Percentiles rank a stretch among this genome's conserved stretches.
These are phyloP conservation scores for Groenewaldozyma sp. DNA, from an alignment of 1,139 yeast genomes.

Conservation along the genomic window DNA sequence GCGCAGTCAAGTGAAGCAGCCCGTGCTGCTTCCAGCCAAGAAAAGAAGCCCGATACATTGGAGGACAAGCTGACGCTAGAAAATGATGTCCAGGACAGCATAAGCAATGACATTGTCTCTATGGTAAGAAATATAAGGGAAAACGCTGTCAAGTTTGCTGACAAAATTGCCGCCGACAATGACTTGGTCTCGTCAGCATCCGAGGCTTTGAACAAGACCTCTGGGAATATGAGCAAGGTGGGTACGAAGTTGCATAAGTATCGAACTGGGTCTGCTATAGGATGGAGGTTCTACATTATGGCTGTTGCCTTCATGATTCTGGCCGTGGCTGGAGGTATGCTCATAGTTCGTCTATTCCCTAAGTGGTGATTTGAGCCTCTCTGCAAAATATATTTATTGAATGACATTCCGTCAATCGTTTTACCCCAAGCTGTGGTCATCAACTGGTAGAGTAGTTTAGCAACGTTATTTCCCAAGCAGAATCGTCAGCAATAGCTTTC, in stretches of 20 bases:
- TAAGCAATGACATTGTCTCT: slow-evolving; percentile 39
- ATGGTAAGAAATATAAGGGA: slow-evolving; percentile 44
- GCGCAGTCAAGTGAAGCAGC: not conserved
- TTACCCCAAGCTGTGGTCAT: not conserved
- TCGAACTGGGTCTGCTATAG: slow-evolving; percentile 28
- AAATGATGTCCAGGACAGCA: slow-evolving; percentile 33
- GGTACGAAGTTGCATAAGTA: slow-evolving; percentile 28
- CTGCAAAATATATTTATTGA: too few relatives aligned
- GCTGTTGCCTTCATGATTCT: slow-evolving; percentile 29
- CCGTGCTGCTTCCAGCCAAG: not conserved
- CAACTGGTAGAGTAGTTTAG: not conserved
- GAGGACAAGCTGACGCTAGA: slow-evolving; percentile 26
- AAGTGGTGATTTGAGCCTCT: slow-evolving; percentile 32
- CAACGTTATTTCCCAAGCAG: not conserved
- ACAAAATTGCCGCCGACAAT: slow-evolving; percentile 29
- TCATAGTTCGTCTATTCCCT: slow-evolving; percentile 30
- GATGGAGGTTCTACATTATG: slow-evolving; percentile 33
- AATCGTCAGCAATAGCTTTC: not conserved
- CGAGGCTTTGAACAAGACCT: slow-evolving; percentile 28
- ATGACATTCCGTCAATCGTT: not conserved
- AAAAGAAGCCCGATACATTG: slow-evolving; percentile 10
- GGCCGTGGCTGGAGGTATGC: slow-evolving; percentile 28
- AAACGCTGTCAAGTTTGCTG: slow-evolving; percentile 36
- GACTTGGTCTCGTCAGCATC: slow-evolving; percentile 28
- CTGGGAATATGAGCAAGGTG: slow-evolving; percentile 29